Evolutionary conservation across 1,284 basidiomycete species (phyloP).

Genomic region (Rhodofomes roseus): DNA sequence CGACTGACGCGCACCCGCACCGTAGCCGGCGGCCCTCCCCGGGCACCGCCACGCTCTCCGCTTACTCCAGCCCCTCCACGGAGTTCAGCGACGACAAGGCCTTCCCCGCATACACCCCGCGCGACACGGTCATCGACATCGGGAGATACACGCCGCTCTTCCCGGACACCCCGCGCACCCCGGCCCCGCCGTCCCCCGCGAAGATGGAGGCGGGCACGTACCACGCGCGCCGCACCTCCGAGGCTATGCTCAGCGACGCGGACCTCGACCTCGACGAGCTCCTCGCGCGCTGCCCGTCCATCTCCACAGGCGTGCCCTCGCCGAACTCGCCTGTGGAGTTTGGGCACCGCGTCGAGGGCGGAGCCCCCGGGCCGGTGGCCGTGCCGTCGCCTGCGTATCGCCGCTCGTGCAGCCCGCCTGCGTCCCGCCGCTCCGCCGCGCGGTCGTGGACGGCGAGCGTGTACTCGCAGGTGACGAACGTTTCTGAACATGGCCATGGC

Average conservation of each 20-base stretch:
- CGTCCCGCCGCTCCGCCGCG: neutral
- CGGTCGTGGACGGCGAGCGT: no score
- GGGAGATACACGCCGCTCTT: neutral
- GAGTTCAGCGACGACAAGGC: neutral
- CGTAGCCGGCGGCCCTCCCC: neutral
- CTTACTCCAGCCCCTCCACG: neutral
- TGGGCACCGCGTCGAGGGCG: neutral
- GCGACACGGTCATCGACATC: neutral
- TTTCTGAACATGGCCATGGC: no score
- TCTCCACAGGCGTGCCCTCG: neutral
- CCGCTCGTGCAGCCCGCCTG: neutral
- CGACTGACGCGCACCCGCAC: neutral
- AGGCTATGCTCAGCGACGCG: neutral
- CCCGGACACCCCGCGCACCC: neutral
- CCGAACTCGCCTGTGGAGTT: neutral
- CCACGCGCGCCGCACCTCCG: neutral
- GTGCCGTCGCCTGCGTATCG: neutral
- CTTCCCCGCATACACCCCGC: neutral
- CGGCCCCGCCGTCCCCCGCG: neutral
- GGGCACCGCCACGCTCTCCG: neutral
- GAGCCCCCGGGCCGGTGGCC: no score
- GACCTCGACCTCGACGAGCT: constrained; percentile 1
- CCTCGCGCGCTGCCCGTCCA: neutral
- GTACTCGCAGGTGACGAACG: no score
- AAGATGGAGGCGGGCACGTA: neutral